These are phyloP conservation scores for Cystofilobasidium capitatum DNA, from an alignment of 768 basidiomycete genomes.

Conservation along the genomic window DNA sequence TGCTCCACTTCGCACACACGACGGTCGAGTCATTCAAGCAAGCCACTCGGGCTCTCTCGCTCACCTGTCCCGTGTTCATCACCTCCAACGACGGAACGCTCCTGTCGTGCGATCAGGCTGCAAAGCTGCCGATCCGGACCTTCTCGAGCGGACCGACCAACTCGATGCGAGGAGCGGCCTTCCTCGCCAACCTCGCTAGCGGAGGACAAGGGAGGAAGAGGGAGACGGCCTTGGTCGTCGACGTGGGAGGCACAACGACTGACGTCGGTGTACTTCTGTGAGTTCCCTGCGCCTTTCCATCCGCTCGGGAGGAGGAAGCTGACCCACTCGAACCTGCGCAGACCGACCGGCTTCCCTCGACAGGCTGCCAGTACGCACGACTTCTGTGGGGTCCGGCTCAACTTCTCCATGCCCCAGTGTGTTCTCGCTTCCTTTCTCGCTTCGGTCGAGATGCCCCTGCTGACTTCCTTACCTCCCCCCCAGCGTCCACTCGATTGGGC, in stretches of 20 bases:
- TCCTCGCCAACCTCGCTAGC: slow-evolving; percentile 46
- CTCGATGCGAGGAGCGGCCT: slow-evolving; percentile 60
- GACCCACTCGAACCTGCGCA: not conserved
- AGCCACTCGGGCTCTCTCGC: slow-evolving; percentile 46
- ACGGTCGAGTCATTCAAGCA: slow-evolving; percentile 51
- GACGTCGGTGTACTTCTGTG: slow-evolving; percentile 35
- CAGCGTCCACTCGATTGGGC: slow-evolving; percentile 54
- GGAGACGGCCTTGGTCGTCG: slow-evolving; percentile 44
- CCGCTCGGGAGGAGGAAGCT: not conserved
- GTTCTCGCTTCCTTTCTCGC: slow-evolving; percentile 28
- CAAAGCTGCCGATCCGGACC: slow-evolving; percentile 54
- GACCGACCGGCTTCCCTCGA: not conserved
- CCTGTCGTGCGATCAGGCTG: slow-evolving; percentile 42
- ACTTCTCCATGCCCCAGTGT: not conserved
- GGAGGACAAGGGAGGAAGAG: slow-evolving; percentile 33
- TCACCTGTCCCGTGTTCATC: slow-evolving; percentile 42
- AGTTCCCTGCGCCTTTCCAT: slow-evolving; percentile 46
- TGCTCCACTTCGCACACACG: slow-evolving; percentile 51
- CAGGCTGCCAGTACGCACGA: not conserved
- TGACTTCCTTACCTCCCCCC: slow-evolving; percentile 49
- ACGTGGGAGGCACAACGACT: slow-evolving; percentile 55
- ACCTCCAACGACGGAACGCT: slow-evolving; percentile 39
- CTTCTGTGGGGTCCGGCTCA: not conserved
- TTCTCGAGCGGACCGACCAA: slow-evolving; percentile 58
- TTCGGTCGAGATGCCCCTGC: slow-evolving; percentile 52